phyloP scores from a whole-genome alignment of 768 basidiomycete species.

The Boletus reticulatus region DNA sequence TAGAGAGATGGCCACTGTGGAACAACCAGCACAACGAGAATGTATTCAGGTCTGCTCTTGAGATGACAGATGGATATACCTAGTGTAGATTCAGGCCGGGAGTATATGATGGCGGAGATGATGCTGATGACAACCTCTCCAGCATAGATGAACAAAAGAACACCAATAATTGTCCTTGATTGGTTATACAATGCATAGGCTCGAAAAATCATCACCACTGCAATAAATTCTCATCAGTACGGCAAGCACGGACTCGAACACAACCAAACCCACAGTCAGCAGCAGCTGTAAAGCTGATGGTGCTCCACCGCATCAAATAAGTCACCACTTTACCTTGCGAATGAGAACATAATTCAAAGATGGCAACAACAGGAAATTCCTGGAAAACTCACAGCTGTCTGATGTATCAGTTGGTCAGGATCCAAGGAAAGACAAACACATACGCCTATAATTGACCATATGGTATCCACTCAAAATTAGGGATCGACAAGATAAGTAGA shows the following conservation, averaged over 20 bases:
- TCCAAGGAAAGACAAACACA: neutral
- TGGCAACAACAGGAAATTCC: neutral
- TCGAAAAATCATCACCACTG: conserved; percentile 11
- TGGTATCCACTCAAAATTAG: neutral
- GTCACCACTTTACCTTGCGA: neutral
- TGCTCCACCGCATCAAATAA: neutral
- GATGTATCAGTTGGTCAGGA: neutral
- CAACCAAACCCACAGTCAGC: neutral
- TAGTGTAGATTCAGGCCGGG: neutral
- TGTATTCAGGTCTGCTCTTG: neutral
- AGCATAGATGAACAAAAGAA: conserved; percentile 1
- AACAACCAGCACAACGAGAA: neutral
- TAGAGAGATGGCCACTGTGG: neutral
- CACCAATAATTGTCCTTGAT: neutral
- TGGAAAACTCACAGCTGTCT: neutral
- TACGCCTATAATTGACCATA: neutral
- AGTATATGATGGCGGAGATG: neutral
- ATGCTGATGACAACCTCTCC: neutral
- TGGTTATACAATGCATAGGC: conserved; percentile 6
- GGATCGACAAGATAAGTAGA: neutral
- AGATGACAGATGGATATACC: neutral
- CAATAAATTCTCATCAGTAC: neutral
- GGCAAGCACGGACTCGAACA: too few relatives aligned
- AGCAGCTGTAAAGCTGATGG: neutral
- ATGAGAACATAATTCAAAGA: neutral